These are phyloP conservation scores for Nepenthes gracilis DNA, from an alignment of 148 eudicot species.

Conservation along the genomic window DNA sequence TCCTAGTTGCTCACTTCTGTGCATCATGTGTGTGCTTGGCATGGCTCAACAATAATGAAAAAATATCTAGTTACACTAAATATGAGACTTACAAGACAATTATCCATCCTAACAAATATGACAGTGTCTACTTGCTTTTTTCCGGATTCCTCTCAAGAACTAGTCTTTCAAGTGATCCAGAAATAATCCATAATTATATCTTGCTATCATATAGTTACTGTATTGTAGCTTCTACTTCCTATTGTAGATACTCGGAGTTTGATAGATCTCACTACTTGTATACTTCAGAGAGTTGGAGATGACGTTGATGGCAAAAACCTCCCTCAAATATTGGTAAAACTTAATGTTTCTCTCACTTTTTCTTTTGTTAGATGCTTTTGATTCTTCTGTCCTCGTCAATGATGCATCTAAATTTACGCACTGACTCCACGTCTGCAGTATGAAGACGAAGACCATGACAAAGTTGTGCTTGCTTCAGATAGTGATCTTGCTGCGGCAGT, in stretches of 20 bases:
- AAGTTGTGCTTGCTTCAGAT: constrained; percentile 77
- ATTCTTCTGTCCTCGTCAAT: not conserved
- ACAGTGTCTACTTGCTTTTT: too few species aligned
- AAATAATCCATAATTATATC: too few species aligned
- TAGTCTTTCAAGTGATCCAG: too few species aligned
- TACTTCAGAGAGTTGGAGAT: constrained; percentile 85
- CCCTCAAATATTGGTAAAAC: constrained; percentile 71
- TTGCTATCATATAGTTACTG: not conserved
- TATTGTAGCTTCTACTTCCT: constrained; percentile 3
- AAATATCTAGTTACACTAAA: too few species aligned
- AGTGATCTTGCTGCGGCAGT: constrained; percentile 92
- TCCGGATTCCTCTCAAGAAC: too few species aligned
- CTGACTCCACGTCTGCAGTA: constrained; percentile 30
- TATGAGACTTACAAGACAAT: too few species aligned
- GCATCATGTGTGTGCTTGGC: too few species aligned
- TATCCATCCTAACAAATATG: too few species aligned
- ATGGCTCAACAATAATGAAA: too few species aligned
- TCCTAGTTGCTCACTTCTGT: too few species aligned
- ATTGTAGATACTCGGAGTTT: constrained; percentile 56
- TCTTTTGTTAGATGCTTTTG: not conserved
- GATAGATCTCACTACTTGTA: constrained; percentile 70
- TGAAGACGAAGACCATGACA: constrained; percentile 92
- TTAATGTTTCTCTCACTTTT: not conserved
- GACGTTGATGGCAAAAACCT: constrained; percentile 71
- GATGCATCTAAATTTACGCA: not conserved